phyloP scores from a whole-genome alignment of 768 basidiomycete species.

The Porpolomopsis calyptriformis region DNA sequence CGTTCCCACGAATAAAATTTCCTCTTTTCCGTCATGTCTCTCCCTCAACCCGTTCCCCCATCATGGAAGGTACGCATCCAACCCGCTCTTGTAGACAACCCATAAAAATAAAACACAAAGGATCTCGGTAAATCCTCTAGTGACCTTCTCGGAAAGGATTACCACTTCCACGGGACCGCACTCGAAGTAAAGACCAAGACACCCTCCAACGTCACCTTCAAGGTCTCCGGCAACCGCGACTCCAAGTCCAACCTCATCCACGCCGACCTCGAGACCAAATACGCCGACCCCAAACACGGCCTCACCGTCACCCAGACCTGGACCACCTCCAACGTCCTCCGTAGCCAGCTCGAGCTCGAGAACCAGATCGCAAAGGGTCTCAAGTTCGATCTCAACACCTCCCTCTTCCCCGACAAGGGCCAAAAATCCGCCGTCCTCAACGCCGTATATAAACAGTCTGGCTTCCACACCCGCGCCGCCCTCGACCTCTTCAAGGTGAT shows the following conservation, averaged over 20 bases:
- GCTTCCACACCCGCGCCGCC: conserved; percentile 80
- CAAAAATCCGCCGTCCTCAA: conserved; percentile 76
- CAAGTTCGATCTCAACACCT: conserved; percentile 84
- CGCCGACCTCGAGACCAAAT: conserved; percentile 95
- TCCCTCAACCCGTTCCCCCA: conserved; percentile 92
- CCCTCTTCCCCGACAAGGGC: conserved; percentile 79
- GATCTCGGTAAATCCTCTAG: conserved; percentile 96
- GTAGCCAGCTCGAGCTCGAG: conserved; percentile 87
- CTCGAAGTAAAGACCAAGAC: conserved; percentile 87
- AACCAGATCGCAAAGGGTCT: conserved; percentile 96
- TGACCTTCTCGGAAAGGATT: conserved; percentile 91
- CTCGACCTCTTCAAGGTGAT: conserved; percentile 91
- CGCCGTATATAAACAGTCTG: conserved; percentile 90
- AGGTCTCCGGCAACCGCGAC: conserved; percentile 78
- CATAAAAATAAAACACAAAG: conserved; percentile 26
- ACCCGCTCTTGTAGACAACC: background rate
- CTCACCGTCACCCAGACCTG: conserved; percentile 90
- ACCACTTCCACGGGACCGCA: conserved; percentile 58
- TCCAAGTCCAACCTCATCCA: conserved; percentile 59
- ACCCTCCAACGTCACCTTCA: conserved; percentile 85
- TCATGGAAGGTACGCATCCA: conserved; percentile 87
- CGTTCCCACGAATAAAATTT: background rate
- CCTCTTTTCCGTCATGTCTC: conserved; percentile 46
- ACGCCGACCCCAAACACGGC: conserved; percentile 83
- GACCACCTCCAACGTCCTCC: conserved; percentile 91